Conservation (phyloP, 2,329 filamentous ascomycete genomes). For the Thelonectria discophora region DNA sequence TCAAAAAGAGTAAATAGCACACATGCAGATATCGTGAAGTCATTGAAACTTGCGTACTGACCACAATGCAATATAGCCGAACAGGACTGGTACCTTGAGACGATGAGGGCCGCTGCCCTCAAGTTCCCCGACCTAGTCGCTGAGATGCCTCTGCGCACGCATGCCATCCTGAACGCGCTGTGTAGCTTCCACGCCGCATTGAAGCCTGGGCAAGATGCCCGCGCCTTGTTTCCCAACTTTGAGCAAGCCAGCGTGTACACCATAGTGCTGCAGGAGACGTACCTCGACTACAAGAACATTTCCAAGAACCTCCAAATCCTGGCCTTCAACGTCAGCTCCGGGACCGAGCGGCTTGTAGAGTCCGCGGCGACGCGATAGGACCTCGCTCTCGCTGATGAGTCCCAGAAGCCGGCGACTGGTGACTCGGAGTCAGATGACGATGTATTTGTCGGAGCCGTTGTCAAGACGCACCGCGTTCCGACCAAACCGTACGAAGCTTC, state of each 20-base stretch:
- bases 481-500: not conserved
- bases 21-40: not conserved
- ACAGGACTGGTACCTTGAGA: slow-evolving; percentile 21
- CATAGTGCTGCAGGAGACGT: slow-evolving; percentile 12
- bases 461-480: not conserved
- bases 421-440: not conserved
- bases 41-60: not conserved
- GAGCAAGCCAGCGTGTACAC: slow-evolving; percentile 17
- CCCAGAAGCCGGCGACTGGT: too few relatives aligned
- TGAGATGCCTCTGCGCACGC: slow-evolving; percentile 20
- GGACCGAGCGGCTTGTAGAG: not conserved
- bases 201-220: not conserved
- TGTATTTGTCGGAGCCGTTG: not conserved
- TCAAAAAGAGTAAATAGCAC: slow-evolving; percentile 11
- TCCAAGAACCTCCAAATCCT: slow-evolving; percentile 15
- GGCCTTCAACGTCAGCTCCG: slow-evolving; percentile 10
- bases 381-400: too few relatives aligned
- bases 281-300: slow-evolving; percentile 21
- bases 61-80: not conserved
- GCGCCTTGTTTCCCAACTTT: not conserved
- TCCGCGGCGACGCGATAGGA: not conserved
- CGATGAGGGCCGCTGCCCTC: slow-evolving; percentile 14
- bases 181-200: slow-evolving; percentile 3
- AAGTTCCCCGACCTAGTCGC: slow-evolving; percentile 17
- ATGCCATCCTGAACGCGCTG: slow-evolving; percentile 17